Conservation (phyloP, 352 stramenopile species). For the Salisapilia sapeloensis region DNA sequence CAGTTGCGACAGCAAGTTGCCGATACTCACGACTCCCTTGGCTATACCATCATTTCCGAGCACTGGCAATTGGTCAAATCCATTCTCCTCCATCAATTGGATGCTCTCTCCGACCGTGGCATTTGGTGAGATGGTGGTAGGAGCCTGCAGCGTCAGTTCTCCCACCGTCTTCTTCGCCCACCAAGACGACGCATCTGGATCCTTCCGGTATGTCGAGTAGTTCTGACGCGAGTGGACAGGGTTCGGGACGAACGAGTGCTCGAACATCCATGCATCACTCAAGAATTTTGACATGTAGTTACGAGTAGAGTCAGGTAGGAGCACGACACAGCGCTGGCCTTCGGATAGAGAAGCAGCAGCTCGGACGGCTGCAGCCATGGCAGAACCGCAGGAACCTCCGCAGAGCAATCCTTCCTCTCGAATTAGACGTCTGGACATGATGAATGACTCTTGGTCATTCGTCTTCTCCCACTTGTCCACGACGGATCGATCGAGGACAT, state of each 20-base stretch:
- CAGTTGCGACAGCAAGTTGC: slow-evolving; percentile 87
- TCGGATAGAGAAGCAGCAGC: slow-evolving; percentile 58
- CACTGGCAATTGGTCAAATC: slow-evolving; percentile 65
- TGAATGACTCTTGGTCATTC: slow-evolving; percentile 87
- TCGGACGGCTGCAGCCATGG: slow-evolving; percentile 64
- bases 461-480: slow-evolving; percentile 92
- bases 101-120: slow-evolving; percentile 85
- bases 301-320: slow-evolving; percentile 88
- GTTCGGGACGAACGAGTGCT: slow-evolving; percentile 53
- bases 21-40: slow-evolving; percentile 90
- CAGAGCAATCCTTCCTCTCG: slow-evolving; percentile 90
- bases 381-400: slow-evolving; percentile 84
- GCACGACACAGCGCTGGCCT: slow-evolving; percentile 87
- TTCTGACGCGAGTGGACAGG: slow-evolving; percentile 51
- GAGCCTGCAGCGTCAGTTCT: slow-evolving; percentile 52
- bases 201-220: slow-evolving; percentile 45
- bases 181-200: slow-evolving; percentile 78
- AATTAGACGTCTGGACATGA: slow-evolving; percentile 90
- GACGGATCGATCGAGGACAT: slow-evolving; percentile 84
- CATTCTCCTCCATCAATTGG: slow-evolving; percentile 84
- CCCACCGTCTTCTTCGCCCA: slow-evolving; percentile 83
- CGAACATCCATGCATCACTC: slow-evolving; percentile 88
- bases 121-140: slow-evolving; percentile 74
- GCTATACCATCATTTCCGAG: slow-evolving; percentile 56
- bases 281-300: slow-evolving; percentile 98